A percentile compares a stretch with the other conserved stretches of the same genome.
Evolutionary conservation across 2,329 filamentous ascomycete genomes (phyloP).

Genomic region (Endoconidiophora laricicola): DNA sequence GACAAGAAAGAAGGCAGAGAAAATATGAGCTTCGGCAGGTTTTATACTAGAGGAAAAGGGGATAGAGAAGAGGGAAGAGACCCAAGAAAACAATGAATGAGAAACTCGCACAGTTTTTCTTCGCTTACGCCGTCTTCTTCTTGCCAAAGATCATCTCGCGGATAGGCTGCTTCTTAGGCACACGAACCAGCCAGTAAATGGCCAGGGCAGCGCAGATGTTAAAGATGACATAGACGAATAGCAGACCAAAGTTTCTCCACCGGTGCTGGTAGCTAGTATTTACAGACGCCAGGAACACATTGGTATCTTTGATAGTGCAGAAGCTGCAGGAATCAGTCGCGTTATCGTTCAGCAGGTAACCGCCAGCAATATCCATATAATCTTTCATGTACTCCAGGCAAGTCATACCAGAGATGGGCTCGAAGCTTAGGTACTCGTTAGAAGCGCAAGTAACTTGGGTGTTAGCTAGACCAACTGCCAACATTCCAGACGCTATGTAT

Average conservation of each 20-base stretch:
- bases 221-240: conserved; percentile 42
- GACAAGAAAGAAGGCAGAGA: not conserved
- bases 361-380: conserved; percentile 34
- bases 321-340: conserved; percentile 37
- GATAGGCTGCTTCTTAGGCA: conserved; percentile 25
- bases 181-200: conserved; percentile 38
- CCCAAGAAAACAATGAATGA: not conserved
- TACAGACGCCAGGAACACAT: conserved; percentile 31
- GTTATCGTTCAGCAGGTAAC: conserved; percentile 32
- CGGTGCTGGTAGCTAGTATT: conserved; percentile 37
- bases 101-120: not conserved
- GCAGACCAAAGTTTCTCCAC: conserved; percentile 53
- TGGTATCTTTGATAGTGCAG: conserved; percentile 35
- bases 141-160: conserved; percentile 16
- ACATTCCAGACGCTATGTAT: conserved; percentile 59
- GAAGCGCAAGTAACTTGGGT: conserved; percentile 45
- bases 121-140: conserved; percentile 20
- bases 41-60: not conserved
- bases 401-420: conserved; percentile 38
- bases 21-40: conserved; percentile 8
- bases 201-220: conserved; percentile 38
- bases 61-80: not conserved
- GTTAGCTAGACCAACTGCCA: conserved; percentile 53
- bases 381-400: conserved; percentile 41
- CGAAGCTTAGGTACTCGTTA: conserved; percentile 54